Evolutionary conservation across 768 basidiomycete species (phyloP), one percentile per base, ranked within the genome.

Genomic region (Suillus placidus): DNA sequence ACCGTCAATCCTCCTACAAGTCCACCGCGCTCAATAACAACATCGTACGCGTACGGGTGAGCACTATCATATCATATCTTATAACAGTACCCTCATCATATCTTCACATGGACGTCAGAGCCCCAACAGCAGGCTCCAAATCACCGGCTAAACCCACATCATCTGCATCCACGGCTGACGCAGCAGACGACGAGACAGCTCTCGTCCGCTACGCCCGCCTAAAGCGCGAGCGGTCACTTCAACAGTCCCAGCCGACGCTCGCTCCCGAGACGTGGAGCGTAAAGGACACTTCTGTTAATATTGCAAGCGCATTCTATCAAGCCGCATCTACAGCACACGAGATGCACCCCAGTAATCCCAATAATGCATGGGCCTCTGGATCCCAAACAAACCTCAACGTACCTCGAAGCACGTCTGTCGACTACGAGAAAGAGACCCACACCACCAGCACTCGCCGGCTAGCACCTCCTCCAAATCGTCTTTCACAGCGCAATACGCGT

Each of bases 221-320:
- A 37, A 84, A 84, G 66, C 81, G 78, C 68, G 80, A 83, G 64
- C 80, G 80, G 66, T 68, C 76, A 43, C 64, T 69, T 64, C 72
- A 72, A 38, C 57, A 65, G 64, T 61, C 54, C 23, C 55, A 54
- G 64, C 51, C 45, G 58, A 70, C 77, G 16, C 73, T 78, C 67
- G 81, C 88, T 61, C 92, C 92, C 49, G 84, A 87, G 71, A 87
- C 82, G 82, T 91, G 89, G 89, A 74, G 75, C 65, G 86, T 92
- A 66, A 90, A 90, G 71, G 92, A 93, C 77, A 95, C 94, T 54
- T 89, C 92, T 23, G 94, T 95, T 60, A 91, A 93, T 77, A 89
- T 94, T 71, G 94, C 93, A 12, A 85, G 86, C 71, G 94, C 93
- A 37, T 91, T 95, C 72, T 80, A 82, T 69, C 87, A 89, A 75